These are phyloP conservation scores for Panicum miliaceum DNA, from an alignment of 176 grass and related monocot species.

Conservation along the genomic window DNA sequence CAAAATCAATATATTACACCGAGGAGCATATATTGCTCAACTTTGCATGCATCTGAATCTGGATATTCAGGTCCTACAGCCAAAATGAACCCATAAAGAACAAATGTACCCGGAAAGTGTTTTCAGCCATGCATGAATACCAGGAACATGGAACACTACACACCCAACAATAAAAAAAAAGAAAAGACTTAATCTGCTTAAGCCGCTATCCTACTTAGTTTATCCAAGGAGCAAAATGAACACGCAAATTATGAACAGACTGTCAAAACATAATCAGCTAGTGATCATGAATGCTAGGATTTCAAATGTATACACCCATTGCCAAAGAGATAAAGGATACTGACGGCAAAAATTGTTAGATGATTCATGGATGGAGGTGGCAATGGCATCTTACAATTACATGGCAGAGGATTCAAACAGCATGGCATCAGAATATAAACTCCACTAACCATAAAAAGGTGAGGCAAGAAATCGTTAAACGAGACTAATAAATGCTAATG, in stretches of 20 bases:
- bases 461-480: background rate
- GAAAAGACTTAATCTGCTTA: no score
- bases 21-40: slow-evolving; percentile 15
- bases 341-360: background rate
- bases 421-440: background rate
- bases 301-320: background rate
- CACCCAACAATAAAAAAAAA: background rate
- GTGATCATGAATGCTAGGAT: background rate
- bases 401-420: background rate
- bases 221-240: background rate
- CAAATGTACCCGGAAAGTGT: background rate
- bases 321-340: background rate
- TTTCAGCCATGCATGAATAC: background rate
- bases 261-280: slow-evolving; percentile 8
- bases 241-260: background rate
- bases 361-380: background rate
- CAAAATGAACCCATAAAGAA: background rate
- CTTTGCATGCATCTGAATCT: background rate
- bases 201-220: background rate
- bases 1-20: slow-evolving; percentile 14
- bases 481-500: background rate
- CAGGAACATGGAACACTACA: background rate
- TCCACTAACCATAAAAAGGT: slow-evolving; percentile 1
- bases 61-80: background rate
- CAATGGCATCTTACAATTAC: slow-evolving; percentile 17